Percentiles rank a stretch among this genome's conserved stretches.
Conservation (phyloP, 441 rosid genomes). For the Syzygium syzygioides region DNA sequence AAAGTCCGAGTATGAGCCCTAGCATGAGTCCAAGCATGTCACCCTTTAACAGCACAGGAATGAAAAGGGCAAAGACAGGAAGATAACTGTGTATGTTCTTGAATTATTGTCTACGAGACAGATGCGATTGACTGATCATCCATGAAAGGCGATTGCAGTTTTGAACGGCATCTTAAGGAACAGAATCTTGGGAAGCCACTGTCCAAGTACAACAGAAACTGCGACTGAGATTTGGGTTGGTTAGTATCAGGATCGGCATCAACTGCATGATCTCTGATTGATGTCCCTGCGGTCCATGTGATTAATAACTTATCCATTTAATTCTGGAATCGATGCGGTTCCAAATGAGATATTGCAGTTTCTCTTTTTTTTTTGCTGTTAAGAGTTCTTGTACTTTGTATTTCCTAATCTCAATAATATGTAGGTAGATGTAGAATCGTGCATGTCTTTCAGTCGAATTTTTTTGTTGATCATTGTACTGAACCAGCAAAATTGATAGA, state of each 20-base stretch:
- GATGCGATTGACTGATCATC: neutral
- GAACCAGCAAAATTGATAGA: neutral
- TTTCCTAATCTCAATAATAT: neutral
- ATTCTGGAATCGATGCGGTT: neutral
- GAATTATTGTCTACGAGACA: neutral
- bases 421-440: neutral
- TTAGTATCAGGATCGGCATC: conserved; percentile 8
- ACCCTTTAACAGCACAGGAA: conserved; percentile 63
- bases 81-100: conserved; percentile 19
- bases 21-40: conserved; percentile 92
- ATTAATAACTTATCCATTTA: conserved; percentile 18
- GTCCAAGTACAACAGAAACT: conserved; percentile 7
- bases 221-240: neutral
- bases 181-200: conserved; percentile 12
- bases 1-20: conserved; percentile 84
- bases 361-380: neutral
- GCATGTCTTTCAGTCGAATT: neutral
- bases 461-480: neutral
- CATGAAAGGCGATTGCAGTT: neutral
- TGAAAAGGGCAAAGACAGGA: conserved; percentile 94
- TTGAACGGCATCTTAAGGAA: neutral
- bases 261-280: conserved; percentile 15
- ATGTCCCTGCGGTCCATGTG: conserved; percentile 6
- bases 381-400: neutral
- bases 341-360: neutral